Percentiles rank a stretch among this genome's conserved stretches.
phyloP scores from a whole-genome alignment of 1,139 yeast genomes.

The Petasospora fabianii region DNA sequence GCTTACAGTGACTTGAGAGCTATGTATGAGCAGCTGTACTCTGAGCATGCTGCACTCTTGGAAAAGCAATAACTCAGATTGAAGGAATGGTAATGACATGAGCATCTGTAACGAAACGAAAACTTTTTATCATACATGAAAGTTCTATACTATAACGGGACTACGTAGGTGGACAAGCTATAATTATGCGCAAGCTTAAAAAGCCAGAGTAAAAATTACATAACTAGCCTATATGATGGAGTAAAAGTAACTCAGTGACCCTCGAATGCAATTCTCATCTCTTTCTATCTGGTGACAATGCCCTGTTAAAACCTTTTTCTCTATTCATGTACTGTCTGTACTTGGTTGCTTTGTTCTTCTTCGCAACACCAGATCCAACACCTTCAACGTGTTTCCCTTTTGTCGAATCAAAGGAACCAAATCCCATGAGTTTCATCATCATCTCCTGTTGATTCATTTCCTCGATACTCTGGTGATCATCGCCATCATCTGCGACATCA shows the following conservation, averaged over 20 bases:
- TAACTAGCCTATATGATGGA: no score
- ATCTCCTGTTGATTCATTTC: conserved; percentile 20
- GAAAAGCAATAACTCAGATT: conserved; percentile 13
- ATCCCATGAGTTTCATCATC: conserved; percentile 56
- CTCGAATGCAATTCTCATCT: neutral
- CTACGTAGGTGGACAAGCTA: no score
- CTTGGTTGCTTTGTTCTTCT: conserved; percentile 41
- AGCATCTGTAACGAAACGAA: no score
- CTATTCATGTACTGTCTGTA: conserved; percentile 71
- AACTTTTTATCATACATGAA: no score
- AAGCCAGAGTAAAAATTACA: no score
- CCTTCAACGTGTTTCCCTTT: conserved; percentile 55
- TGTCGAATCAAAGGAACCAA: conserved; percentile 55
- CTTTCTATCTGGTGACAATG: conserved; percentile 46
- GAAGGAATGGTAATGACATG: neutral
- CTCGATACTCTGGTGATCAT: conserved; percentile 3
- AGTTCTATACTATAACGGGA: no score
- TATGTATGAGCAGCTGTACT: conserved; percentile 57
- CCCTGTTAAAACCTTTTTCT: conserved; percentile 56
- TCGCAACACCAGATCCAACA: conserved; percentile 44
- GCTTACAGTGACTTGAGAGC: conserved; percentile 59
- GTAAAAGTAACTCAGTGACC: no score
- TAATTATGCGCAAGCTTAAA: no score
- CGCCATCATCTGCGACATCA: conserved; percentile 1
- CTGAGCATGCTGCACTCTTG: conserved; percentile 47